Percentiles rank a stretch among this genome's conserved stretches.
These are phyloP conservation scores for Pythium oligandrum DNA, from an alignment of 352 stramenopile genomes.

Conservation along the genomic window DNA sequence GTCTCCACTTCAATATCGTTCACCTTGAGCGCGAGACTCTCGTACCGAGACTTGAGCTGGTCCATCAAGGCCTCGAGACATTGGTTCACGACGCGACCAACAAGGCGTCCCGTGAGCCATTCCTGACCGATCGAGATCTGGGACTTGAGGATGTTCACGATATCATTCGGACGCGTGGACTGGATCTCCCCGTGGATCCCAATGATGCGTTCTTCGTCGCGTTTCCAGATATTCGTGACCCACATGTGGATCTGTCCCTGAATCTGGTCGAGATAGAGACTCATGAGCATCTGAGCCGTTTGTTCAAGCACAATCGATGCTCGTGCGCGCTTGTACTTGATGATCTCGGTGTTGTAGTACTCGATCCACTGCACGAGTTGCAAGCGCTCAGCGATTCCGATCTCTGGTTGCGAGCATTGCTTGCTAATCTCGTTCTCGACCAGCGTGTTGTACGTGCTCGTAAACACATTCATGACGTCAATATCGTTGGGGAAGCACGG, in stretches of 20 bases:
- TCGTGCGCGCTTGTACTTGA: slow-evolving; percentile 75
- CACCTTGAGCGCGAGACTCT: slow-evolving; percentile 40
- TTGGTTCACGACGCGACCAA: slow-evolving; percentile 63
- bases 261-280: slow-evolving; percentile 69
- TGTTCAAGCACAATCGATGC: slow-evolving; percentile 63
- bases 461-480: slow-evolving; percentile 78
- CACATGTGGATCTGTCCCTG: slow-evolving; percentile 75
- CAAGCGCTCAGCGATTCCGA: slow-evolving; percentile 67
- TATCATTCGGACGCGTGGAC: slow-evolving; percentile 79
- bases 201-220: slow-evolving; percentile 63
- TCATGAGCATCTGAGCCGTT: slow-evolving; percentile 72
- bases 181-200: slow-evolving; percentile 58
- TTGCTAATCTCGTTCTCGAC: slow-evolving; percentile 64
- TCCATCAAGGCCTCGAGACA: slow-evolving; percentile 72
- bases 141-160: slow-evolving; percentile 84
- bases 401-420: slow-evolving; percentile 49
- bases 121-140: slow-evolving; percentile 84
- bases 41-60: slow-evolving; percentile 67
- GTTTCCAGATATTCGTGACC: slow-evolving; percentile 84
- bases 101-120: slow-evolving; percentile 60
- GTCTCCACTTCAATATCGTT: slow-evolving; percentile 54
- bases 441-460: slow-evolving; percentile 67
- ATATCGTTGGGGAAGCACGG: slow-evolving; percentile 69
- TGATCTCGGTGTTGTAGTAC: slow-evolving; percentile 84
- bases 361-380: slow-evolving; percentile 87